A percentile compares a stretch with the other conserved stretches of the same genome.
Conservation (phyloP, 2,329 filamentous ascomycete species). For the Cladophialophora yegresii region DNA sequence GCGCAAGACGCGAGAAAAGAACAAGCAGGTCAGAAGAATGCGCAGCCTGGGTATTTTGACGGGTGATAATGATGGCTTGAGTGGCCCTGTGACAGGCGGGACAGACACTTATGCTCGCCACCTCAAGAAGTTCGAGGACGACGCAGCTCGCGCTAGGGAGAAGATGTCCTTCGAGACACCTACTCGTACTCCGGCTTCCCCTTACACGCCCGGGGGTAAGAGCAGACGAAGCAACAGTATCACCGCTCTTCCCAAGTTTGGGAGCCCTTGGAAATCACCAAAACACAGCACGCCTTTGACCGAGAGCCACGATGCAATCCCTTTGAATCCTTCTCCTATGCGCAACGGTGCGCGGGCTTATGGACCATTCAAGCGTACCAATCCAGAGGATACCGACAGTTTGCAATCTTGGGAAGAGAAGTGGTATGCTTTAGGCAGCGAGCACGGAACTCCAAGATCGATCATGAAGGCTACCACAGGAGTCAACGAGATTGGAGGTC, state of each 20-base stretch:
- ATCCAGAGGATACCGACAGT: conserved; percentile 21
- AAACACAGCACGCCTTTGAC: conserved; percentile 1
- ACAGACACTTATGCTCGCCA: conserved; percentile 19
- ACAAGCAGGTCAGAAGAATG: conserved; percentile 7
- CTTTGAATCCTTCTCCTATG: background rate
- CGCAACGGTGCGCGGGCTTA: conserved; percentile 10
- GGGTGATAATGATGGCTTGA: conserved; percentile 9
- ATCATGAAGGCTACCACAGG: background rate
- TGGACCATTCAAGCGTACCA: conserved; percentile 14
- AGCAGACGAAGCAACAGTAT: conserved; percentile 8
- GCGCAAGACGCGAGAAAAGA: conserved; percentile 17
- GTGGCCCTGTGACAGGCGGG: background rate
- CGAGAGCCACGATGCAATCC: background rate
- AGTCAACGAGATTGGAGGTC: background rate
- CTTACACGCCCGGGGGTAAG: background rate
- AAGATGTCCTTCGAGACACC: conserved; percentile 22
- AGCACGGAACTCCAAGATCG: background rate
- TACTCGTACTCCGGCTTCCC: background rate
- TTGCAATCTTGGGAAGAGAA: conserved; percentile 30
- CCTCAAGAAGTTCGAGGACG: conserved; percentile 24
- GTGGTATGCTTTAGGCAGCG: conserved; percentile 30
- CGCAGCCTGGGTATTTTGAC: conserved; percentile 14
- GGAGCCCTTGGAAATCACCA: conserved; percentile 11
- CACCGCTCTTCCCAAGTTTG: background rate
- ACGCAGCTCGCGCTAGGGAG: conserved; percentile 15